Evolutionary conservation across 2,329 filamentous ascomycete genomes (phyloP).

Genomic region (Pseudogymnoascus verrucosus): DNA sequence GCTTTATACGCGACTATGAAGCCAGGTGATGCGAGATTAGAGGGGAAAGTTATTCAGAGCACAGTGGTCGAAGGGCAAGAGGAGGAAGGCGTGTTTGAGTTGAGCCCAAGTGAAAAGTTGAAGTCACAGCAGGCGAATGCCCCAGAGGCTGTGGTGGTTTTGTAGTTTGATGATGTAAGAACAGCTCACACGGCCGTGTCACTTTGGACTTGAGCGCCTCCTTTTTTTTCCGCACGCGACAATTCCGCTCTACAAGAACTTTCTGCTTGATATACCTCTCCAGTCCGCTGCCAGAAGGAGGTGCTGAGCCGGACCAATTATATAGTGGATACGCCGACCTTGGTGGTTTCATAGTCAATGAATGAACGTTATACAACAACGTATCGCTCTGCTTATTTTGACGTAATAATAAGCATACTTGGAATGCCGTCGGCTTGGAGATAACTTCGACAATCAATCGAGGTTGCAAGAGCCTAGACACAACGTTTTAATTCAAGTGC

Average conservation of each 20-base stretch:
- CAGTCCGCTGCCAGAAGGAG: background rate
- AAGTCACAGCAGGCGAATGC: conserved; percentile 12
- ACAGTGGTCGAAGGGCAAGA: conserved; percentile 4
- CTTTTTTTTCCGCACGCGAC: background rate
- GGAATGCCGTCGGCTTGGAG: background rate
- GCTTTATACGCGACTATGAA: conserved; percentile 22
- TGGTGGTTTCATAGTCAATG: background rate
- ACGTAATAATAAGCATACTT: background rate
- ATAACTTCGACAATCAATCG: too few species aligned
- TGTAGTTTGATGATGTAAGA: background rate
- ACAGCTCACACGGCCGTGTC: background rate
- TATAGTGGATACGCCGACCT: background rate
- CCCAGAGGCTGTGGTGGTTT: background rate
- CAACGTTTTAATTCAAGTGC: background rate
- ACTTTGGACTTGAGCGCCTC: background rate
- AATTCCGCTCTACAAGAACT: background rate
- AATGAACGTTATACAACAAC: background rate
- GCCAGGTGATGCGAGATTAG: conserved; percentile 17
- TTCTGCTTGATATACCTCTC: background rate
- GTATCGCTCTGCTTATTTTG: background rate
- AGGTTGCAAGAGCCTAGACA: background rate
- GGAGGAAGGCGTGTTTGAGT: conserved; percentile 24
- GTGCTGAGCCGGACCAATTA: background rate
- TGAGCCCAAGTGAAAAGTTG: conserved; percentile 23
- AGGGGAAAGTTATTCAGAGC: conserved; percentile 24